phyloP scores from a whole-genome alignment of 345 rosid species.

The Moricandia moricandioides region DNA sequence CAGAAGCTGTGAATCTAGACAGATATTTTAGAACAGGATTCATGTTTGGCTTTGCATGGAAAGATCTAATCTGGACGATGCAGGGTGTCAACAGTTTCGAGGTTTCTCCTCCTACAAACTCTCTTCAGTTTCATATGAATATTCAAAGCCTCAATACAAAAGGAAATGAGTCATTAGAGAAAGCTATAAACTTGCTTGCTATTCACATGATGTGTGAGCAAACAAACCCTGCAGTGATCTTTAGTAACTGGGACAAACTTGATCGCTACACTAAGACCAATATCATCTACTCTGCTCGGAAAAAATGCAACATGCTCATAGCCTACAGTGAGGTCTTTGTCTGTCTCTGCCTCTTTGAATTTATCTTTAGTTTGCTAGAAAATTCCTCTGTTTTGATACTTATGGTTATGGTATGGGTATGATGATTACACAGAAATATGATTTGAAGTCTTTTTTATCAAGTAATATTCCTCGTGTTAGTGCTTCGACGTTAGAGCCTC shows the following conservation, averaged over 20 bases:
- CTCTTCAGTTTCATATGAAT: neutral
- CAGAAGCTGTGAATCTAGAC: neutral
- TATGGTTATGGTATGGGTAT: neutral
- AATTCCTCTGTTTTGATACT: neutral
- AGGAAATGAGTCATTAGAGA: neutral
- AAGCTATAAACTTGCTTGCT: neutral
- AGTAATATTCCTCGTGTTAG: neutral
- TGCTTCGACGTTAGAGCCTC: neutral
- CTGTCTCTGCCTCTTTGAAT: neutral
- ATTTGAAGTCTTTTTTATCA: neutral
- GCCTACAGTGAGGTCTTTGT: neutral
- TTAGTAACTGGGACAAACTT: neutral
- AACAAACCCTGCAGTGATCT: neutral
- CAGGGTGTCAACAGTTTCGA: neutral
- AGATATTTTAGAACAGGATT: neutral
- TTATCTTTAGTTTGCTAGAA: neutral
- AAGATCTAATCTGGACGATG: neutral
- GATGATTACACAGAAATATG: neutral
- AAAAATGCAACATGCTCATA: neutral
- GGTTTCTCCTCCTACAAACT: neutral
- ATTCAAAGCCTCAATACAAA: neutral
- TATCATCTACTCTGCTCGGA: neutral
- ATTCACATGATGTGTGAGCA: neutral
- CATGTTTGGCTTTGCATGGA: neutral
- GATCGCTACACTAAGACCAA: neutral